These are phyloP conservation scores for Colletotrichum euphorbiae DNA, from an alignment of 2,329 filamentous ascomycete genomes.

Conservation along the genomic window DNA sequence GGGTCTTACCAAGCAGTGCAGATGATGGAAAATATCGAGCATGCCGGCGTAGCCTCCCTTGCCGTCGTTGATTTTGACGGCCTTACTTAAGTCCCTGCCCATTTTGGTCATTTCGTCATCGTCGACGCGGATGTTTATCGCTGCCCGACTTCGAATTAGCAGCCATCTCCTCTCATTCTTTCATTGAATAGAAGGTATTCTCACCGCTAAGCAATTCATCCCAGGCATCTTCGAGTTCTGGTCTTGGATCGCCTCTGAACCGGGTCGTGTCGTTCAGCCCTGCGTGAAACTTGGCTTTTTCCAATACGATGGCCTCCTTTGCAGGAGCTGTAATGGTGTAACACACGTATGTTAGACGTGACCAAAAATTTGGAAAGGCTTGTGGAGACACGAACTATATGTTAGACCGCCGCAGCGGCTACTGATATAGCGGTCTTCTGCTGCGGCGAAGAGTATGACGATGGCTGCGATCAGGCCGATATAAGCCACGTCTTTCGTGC, in stretches of 20 bases:
- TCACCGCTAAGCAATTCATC: slow-evolving; percentile 8
- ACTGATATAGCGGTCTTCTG: neutral
- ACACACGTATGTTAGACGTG: neutral
- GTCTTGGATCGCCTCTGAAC: slow-evolving; percentile 12
- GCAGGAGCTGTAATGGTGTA: neutral
- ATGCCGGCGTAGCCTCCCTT: slow-evolving; percentile 13
- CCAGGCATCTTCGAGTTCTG: slow-evolving; percentile 16
- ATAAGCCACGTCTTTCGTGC: slow-evolving; percentile 2
- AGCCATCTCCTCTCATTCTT: neutral
- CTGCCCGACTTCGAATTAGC: neutral
- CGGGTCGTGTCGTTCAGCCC: slow-evolving; percentile 9
- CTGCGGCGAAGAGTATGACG: slow-evolving; percentile 1
- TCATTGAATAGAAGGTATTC: neutral
- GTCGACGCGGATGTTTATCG: slow-evolving; percentile 20
- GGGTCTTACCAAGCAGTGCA: slow-evolving; percentile 15
- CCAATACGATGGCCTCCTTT: slow-evolving; percentile 5
- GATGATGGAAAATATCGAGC: slow-evolving; percentile 6
- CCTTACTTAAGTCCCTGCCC: neutral
- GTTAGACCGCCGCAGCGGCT: neutral
- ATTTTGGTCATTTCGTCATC: neutral
- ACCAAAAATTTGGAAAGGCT: neutral
- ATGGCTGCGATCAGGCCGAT: neutral
- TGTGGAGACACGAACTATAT: neutral
- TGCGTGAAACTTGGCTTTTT: slow-evolving; percentile 6
- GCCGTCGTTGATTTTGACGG: slow-evolving; percentile 2